Conservation (phyloP, 305 asterid genomes). For the Fraxinus latifolia region DNA sequence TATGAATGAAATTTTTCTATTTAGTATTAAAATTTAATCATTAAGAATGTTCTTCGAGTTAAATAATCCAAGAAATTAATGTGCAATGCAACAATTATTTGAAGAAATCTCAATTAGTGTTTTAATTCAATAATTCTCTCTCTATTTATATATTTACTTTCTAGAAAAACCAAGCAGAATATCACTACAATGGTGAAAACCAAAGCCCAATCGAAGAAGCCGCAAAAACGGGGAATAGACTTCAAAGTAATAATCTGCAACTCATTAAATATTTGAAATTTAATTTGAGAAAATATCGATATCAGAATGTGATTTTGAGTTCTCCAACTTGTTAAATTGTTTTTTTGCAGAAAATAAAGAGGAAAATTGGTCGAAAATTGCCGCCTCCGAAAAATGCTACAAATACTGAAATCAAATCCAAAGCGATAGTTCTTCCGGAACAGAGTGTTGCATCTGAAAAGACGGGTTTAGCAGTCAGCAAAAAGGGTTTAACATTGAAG, state of each 20-base stretch:
- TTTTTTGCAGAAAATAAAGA: slow-evolving; percentile 67
- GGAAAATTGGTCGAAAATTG: slow-evolving; percentile 88
- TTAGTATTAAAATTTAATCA: not conserved
- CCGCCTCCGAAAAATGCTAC: slow-evolving; percentile 94
- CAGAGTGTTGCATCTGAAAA: slow-evolving; percentile 81
- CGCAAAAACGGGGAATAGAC: slow-evolving; percentile 67
- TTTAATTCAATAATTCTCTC: not conserved
- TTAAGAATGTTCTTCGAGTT: not conserved
- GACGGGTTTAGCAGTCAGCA: slow-evolving; percentile 81
- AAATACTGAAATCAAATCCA: slow-evolving; percentile 74
- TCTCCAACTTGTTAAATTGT: not conserved
- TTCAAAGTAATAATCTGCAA: slow-evolving; percentile 54
- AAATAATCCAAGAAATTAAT: not conserved
- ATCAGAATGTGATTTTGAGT: slow-evolving; percentile 4
- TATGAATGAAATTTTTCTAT: not conserved
- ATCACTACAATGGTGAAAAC: slow-evolving; percentile 54
- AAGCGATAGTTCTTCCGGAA: slow-evolving; percentile 87
- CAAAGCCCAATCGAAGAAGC: slow-evolving; percentile 64
- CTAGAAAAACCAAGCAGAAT: not conserved
- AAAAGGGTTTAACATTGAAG: slow-evolving; percentile 81
- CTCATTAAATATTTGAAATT: slow-evolving; percentile 1
- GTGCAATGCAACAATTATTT: not conserved
- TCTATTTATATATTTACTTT: not conserved
- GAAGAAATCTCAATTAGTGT: not conserved
- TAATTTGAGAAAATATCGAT: not conserved